Evolutionary conservation across 768 basidiomycete genomes (phyloP), one percentile per base, ranked within the genome.

Genomic region (Kwoniella sp.): DNA sequence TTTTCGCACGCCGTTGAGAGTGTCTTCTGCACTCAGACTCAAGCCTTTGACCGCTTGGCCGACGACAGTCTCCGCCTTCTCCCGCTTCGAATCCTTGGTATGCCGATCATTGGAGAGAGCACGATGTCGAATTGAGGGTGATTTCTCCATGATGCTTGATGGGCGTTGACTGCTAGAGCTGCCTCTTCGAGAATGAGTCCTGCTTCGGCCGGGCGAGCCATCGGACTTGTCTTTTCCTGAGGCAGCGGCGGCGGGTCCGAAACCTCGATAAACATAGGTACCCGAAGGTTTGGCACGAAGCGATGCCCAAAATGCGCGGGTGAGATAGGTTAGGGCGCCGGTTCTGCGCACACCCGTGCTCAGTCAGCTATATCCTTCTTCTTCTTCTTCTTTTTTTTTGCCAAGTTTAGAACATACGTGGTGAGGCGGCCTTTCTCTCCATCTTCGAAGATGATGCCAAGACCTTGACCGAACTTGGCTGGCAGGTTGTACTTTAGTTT

Each of bases 401-500:
- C 15, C 7, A 25, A 33, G 13, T 5, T 13, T 22, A 15, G 26
- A 10, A 71, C 80, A 69, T 50, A 81, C 81, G 76, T 74, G 13
- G 80, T 70, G 10, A 82, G 58, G 22, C 79, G 71, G 10, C 79
- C 82, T 37, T 71, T 76, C 21, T 71, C 77, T 2, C 60, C 79
- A 68, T 83, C 80, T 56, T 82, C 80, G 64, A 82, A 83, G 4
- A 83, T 77, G 56, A 82, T 72, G 17, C 69, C 73, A 25, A 74
- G 52, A 1, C 72, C 75, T 27, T 63, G 63, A 5, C 75, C 77
- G 53, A 78, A 73, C 25, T 63, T 65, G 25, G 69, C 54, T 0
- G 74, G 71, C 17, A 82, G 60, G 5, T 66, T 76, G 58, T 77
- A 75, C 48, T 80, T 79, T 1, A 83, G 76, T 68, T 83, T 83